Evolutionary conservation across 1,284 basidiomycete species (phyloP).

Genomic region (Microbotryum violaceum): DNA sequence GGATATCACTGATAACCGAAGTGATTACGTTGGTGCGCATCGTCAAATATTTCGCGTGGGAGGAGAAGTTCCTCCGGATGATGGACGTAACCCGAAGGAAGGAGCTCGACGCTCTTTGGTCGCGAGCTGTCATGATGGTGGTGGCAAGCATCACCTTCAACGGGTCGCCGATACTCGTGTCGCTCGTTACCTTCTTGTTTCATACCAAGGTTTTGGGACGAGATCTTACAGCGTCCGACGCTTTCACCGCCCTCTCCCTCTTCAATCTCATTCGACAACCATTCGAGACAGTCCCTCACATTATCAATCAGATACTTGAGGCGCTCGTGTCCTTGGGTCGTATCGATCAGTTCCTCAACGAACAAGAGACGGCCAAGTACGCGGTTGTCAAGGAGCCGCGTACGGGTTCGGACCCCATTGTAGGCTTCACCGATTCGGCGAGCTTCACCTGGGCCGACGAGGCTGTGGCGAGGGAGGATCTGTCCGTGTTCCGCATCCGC

Average conservation of each 20-base stretch:
- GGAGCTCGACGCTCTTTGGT: conserved; percentile 45
- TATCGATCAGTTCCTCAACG: conserved; percentile 46
- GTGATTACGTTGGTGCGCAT: conserved; percentile 50
- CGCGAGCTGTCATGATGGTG: conserved; percentile 43
- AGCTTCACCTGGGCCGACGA: conserved; percentile 41
- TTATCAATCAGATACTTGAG: conserved; percentile 46
- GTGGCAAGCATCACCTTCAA: conserved; percentile 43
- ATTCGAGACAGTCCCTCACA: conserved; percentile 31
- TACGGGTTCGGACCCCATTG: conserved; percentile 39
- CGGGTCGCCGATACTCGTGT: conserved; percentile 27
- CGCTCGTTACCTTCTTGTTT: conserved; percentile 32
- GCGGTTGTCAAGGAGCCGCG: conserved; percentile 42
- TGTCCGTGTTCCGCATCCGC: conserved; percentile 42
- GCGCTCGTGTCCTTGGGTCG: conserved; percentile 43
- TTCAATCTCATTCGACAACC: conserved; percentile 48
- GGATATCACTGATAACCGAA: conserved; percentile 50
- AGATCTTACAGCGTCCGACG: conserved; percentile 43
- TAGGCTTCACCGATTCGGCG: conserved; percentile 48
- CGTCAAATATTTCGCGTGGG: conserved; percentile 43
- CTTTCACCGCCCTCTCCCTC: conserved; percentile 49
- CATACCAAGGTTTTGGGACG: conserved; percentile 44
- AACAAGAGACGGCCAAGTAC: conserved; percentile 52
- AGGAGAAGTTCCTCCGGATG: conserved; percentile 45
- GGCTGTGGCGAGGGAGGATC: conserved; percentile 26
- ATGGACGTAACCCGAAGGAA: conserved; percentile 45